Evolutionary conservation across 177 flowering plant species (phyloP).

Genomic region (Vitis hybrid): DNA sequence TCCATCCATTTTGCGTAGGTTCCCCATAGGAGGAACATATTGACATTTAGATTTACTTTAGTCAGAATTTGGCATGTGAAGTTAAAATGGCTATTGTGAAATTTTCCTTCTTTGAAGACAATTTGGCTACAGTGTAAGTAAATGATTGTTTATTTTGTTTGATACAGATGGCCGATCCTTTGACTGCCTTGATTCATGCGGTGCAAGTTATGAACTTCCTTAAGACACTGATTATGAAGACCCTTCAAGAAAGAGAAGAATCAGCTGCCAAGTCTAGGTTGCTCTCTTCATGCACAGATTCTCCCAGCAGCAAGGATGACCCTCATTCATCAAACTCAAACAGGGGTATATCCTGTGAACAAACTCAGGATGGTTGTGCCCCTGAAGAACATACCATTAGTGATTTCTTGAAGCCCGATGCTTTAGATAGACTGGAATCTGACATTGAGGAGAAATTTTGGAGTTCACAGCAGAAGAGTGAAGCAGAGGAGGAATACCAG

Average conservation of each 20-base stretch:
- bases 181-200: conserved; percentile 92
- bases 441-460: conserved; percentile 37
- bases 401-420: conserved; percentile 26
- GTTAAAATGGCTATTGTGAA: neutral
- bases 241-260: conserved; percentile 62
- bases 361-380: conserved; percentile 14
- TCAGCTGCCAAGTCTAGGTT: conserved; percentile 26
- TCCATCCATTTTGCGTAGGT: neutral
- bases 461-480: conserved; percentile 38
- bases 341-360: conserved; percentile 14
- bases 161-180: conserved; percentile 93
- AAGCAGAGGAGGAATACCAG: conserved; percentile 36
- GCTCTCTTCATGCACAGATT: conserved; percentile 36
- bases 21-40: neutral
- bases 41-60: neutral
- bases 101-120: neutral
- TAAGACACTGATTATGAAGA: conserved; percentile 70
- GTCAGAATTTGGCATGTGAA: neutral
- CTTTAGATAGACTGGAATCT: conserved; percentile 38
- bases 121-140: neutral
- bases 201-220: conserved; percentile 97
- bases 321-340: conserved; percentile 20
- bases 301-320: conserved; percentile 20
- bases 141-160: conserved; percentile 4
- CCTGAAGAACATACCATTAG: neutral